Evolutionary conservation across 257 asterid species (phyloP).

Genomic region (Pogostemon cablin): DNA sequence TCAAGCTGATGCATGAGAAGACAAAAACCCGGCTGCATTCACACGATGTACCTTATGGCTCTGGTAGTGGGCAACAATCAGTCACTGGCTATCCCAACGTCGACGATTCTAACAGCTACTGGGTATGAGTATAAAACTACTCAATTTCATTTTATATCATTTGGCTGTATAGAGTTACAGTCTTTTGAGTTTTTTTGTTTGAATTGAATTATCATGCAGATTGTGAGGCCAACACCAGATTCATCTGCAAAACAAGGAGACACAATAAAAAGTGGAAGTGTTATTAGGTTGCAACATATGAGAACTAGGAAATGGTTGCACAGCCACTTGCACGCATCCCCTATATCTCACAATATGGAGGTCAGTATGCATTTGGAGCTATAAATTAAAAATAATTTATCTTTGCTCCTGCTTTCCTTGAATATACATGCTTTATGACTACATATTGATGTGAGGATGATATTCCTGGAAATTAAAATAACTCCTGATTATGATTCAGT

Average conservation of each 20-base stretch:
- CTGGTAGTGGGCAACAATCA: conserved; percentile 96
- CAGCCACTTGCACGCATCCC: conserved; percentile 90
- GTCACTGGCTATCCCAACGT: conserved; percentile 83
- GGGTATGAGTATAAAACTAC: conserved; percentile 49
- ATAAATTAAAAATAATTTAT: not conserved
- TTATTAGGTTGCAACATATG: conserved; percentile 76
- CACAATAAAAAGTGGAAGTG: conserved; percentile 59
- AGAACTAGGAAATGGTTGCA: conserved; percentile 84
- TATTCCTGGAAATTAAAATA: not conserved
- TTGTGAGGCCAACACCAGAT: conserved; percentile 59
- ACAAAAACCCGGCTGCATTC: conserved; percentile 82
- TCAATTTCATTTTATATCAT: not conserved
- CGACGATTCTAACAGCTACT: conserved; percentile 90
- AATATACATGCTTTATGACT: not conserved
- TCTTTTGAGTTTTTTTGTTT: not conserved
- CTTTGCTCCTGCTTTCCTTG: not conserved
- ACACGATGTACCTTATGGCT: conserved; percentile 93
- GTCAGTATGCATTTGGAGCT: conserved; percentile 45
- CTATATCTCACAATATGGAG: conserved; percentile 87
- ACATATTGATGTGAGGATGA: not conserved
- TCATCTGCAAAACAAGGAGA: conserved; percentile 81
- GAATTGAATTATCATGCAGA: conserved; percentile 44
- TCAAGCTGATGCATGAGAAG: conserved; percentile 91
- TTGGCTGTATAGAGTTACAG: not conserved
- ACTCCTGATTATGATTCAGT: not conserved